Evolutionary conservation across 768 basidiomycete genomes (phyloP).

Genomic region (Suillus alpinus): DNA sequence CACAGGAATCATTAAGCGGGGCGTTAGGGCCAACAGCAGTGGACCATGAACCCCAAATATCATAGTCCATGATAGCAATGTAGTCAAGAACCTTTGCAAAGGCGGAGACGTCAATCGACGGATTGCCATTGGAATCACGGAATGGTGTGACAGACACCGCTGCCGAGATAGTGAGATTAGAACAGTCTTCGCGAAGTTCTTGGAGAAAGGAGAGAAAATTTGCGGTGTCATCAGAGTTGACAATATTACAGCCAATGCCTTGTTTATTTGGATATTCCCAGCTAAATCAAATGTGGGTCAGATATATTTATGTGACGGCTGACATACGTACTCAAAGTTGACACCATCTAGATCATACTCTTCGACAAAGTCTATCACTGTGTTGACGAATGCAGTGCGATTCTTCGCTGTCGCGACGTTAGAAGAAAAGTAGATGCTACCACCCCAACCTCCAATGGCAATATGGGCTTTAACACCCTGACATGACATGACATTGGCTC

Average conservation of each 20-base stretch:
- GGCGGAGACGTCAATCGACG: conserved; percentile 58
- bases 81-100: conserved; percentile 75
- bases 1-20: conserved; percentile 78
- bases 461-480: conserved; percentile 57
- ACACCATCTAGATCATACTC: conserved; percentile 56
- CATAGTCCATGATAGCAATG: conserved; percentile 75
- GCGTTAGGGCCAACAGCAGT: conserved; percentile 74
- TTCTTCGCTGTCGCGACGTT: conserved; percentile 52
- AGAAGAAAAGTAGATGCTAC: conserved; percentile 58
- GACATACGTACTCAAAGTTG: conserved; percentile 58
- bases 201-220: conserved; percentile 81
- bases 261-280: conserved; percentile 81
- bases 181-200: conserved; percentile 47
- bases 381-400: conserved; percentile 55
- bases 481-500: neutral
- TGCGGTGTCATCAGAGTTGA: conserved; percentile 61
- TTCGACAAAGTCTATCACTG: conserved; percentile 46
- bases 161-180: conserved; percentile 67
- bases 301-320: neutral
- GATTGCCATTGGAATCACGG: conserved; percentile 49
- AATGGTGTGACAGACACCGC: conserved; percentile 70
- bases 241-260: conserved; percentile 70
- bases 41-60: conserved; percentile 54
- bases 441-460: conserved; percentile 68
- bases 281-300: conserved; percentile 32